A percentile compares a stretch with the other conserved stretches of the same genome.
phyloP scores from a whole-genome alignment of 2,329 filamentous ascomycete genomes.

The Fusarium nematophilum region DNA sequence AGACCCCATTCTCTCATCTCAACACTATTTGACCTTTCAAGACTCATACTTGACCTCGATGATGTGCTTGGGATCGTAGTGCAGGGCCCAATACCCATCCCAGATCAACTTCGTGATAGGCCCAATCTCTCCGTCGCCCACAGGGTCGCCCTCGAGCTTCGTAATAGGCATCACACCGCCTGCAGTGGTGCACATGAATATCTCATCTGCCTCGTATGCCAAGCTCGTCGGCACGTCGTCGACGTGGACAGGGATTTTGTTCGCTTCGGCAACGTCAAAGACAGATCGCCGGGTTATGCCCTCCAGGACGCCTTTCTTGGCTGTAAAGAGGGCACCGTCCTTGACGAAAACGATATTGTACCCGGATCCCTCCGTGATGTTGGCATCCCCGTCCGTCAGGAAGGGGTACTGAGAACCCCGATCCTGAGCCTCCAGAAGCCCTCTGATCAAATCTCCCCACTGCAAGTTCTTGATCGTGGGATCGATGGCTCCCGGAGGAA shows the following conservation, averaged over 20 bases:
- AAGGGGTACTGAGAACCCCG: constrained; percentile 61
- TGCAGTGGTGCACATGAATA: constrained; percentile 65
- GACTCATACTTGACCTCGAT: constrained; percentile 47
- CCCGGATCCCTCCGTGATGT: constrained; percentile 62
- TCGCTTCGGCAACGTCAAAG: constrained; percentile 52
- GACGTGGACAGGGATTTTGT: constrained; percentile 50
- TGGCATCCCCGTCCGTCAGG: constrained; percentile 60
- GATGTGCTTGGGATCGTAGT: constrained; percentile 53
- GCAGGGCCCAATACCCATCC: constrained; percentile 63
- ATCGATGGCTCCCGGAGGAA: constrained; percentile 59
- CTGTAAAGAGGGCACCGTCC: constrained; percentile 56
- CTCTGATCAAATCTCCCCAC: constrained; percentile 61
- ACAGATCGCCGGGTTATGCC: constrained; percentile 63
- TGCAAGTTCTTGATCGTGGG: constrained; percentile 64
- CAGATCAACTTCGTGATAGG: constrained; percentile 60
- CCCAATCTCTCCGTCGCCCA: constrained; percentile 57
- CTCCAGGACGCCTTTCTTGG: constrained; percentile 59
- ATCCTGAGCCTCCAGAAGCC: constrained; percentile 59
- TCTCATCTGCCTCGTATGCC: constrained; percentile 58
- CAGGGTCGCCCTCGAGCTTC: constrained; percentile 54
- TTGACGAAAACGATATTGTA: constrained; percentile 62
- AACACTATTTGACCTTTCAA: no score
- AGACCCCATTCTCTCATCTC: no score
- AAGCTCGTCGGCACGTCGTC: constrained; percentile 54
- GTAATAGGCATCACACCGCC: constrained; percentile 66